Base-by-base conservation (phyloP, 73 alveolate genomes). In the Blepharisma stoltei region DNA sequence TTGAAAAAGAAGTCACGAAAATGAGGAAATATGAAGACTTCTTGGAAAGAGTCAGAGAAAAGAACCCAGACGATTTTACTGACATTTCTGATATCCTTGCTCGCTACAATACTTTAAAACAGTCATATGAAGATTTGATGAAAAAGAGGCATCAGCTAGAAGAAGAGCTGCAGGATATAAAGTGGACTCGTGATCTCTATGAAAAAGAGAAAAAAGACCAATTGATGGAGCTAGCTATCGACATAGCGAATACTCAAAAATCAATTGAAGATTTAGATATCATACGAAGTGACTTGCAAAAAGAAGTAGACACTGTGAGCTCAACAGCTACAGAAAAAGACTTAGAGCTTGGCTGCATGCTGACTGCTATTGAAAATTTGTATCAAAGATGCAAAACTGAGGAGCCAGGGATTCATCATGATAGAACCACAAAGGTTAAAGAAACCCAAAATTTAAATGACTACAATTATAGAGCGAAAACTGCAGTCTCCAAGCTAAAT, bases 11-110 rank as follows among this genome's bases (percentile, higher is more conserved):
- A 78, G 94, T 83, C 6, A 50, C 69, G 27, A 85, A 88, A 14
- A 84, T 93, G 92, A 88, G 78, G 73, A 88, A 93, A 54, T 92
- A 92, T 78, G 98, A 92, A 76, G 88, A 82, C 25, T 92, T 84
- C 86, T 70, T 92, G 27, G 98, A 92, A 21, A 79, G 83, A 41
- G 93, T 90, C n/a, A 70, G 82, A 8, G 91, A 92, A 46, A 45
- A 81, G 41, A 88, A 88, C 78, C 88, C 92, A 20, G 98, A 92
- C 48, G 93, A 92, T 44, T 92, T 86, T 78, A 76, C 83, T 46
- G 98, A 92, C 55, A 78, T 92, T 65, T 43, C 79, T 23, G 94
- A 89, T 32, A 92, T 92, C 66, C 82, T 86, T 6, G 77, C 88
- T 48, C 66, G 98, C 20, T 88, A 92, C 77, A 70, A 69, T 27